Evolutionary conservation across 2,329 filamentous ascomycete species (phyloP).

Genomic region (Calonectria pauciramosa): DNA sequence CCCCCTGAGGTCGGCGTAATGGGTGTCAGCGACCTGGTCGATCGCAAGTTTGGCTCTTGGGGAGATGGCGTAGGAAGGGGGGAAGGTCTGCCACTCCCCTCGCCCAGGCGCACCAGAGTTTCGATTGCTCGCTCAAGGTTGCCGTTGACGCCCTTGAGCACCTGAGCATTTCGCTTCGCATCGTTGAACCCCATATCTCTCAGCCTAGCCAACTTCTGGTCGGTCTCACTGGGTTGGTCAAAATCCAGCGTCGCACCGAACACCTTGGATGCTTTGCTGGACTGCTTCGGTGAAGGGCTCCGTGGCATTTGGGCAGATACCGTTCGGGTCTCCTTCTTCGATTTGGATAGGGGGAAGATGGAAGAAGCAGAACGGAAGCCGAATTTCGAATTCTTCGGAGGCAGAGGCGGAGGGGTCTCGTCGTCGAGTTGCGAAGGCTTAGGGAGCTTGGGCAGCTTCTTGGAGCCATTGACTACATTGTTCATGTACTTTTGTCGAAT

Average conservation of each 20-base stretch:
- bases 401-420: constrained; percentile 70
- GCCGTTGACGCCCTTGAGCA: constrained; percentile 86
- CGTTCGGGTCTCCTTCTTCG: constrained; percentile 66
- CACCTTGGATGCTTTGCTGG: constrained; percentile 75
- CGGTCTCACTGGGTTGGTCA: constrained; percentile 70
- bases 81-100: constrained; percentile 66
- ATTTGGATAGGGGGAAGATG: constrained; percentile 74
- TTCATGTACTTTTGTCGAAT: constrained; percentile 95
- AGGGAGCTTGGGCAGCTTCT: constrained; percentile 50
- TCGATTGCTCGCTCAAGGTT: constrained; percentile 91
- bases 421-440: constrained; percentile 62
- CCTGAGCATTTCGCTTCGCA: constrained; percentile 82
- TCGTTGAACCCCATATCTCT: constrained; percentile 95
- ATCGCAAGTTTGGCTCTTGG: constrained; percentile 62
- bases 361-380: constrained; percentile 74
- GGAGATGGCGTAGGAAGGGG: constrained; percentile 54
- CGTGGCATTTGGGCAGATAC: constrained; percentile 45
- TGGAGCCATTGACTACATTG: constrained; percentile 52
- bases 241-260: constrained; percentile 78
- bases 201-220: constrained; percentile 82
- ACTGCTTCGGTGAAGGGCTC: constrained; percentile 55
- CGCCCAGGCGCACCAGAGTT: constrained; percentile 84
- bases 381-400: constrained; percentile 74
- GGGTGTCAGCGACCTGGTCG: constrained; percentile 69
- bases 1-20: constrained; percentile 55